phyloP scores from a whole-genome alignment of 2,329 filamentous ascomycete species.

The Bisporella sp. region DNA sequence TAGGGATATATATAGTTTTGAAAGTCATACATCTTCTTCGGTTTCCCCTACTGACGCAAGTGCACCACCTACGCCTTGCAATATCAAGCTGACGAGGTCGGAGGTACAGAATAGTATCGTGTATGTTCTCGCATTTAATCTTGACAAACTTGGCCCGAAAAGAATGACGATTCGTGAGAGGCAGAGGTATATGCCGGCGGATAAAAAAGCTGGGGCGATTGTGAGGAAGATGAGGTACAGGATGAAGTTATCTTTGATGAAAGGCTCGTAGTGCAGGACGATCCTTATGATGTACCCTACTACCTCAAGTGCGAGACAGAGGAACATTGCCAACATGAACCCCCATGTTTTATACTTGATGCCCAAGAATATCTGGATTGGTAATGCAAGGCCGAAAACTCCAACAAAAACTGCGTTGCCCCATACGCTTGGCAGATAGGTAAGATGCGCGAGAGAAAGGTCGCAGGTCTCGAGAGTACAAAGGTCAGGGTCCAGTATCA shows the following conservation, averaged over 20 bases:
- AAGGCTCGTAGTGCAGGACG: constrained; percentile 44
- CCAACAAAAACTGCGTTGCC: constrained; percentile 45
- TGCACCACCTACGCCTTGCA: constrained; percentile 52
- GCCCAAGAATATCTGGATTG: constrained; percentile 42
- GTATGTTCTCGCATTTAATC: constrained; percentile 36
- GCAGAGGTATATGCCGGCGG: constrained; percentile 55
- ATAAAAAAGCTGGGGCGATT: constrained; percentile 55
- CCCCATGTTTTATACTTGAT: constrained; percentile 48
- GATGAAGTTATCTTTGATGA: constrained; percentile 35
- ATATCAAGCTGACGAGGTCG: constrained; percentile 49
- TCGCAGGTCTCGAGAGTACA: constrained; percentile 13
- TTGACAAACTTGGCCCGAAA: constrained; percentile 37
- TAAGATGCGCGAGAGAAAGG: constrained; percentile 7
- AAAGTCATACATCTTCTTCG: neutral
- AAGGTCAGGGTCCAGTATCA: neutral
- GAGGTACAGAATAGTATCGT: constrained; percentile 52
- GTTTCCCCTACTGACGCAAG: constrained; percentile 32
- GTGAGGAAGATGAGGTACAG: constrained; percentile 50
- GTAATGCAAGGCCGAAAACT: constrained; percentile 42
- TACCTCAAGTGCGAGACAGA: constrained; percentile 46
- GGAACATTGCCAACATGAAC: constrained; percentile 42
- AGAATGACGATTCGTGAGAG: constrained; percentile 39
- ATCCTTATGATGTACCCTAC: constrained; percentile 52
- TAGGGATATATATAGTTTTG: neutral
- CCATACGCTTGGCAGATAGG: constrained; percentile 42